Conservation (phyloP, 2,329 filamentous ascomycete species). For the Arthrobotrys iridis region DNA sequence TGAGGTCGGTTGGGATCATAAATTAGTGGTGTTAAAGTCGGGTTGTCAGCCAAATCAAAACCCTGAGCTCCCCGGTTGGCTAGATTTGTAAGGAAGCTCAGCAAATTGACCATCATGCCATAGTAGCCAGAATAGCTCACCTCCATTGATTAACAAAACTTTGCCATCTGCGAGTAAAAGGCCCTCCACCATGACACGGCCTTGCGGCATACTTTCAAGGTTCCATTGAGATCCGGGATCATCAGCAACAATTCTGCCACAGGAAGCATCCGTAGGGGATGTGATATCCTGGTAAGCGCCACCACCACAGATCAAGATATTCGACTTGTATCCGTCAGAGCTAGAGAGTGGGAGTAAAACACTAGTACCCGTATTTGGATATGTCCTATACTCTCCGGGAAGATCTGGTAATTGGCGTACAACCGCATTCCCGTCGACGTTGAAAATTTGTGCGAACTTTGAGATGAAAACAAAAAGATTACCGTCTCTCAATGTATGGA, state of each 20-base stretch:
- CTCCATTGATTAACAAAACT: conserved; percentile 70
- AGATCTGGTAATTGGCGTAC: conserved; percentile 66
- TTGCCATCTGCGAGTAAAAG: conserved; percentile 71
- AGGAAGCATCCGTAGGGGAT: conserved; percentile 70
- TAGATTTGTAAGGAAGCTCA: conserved; percentile 2
- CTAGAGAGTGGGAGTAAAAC: conserved; percentile 68
- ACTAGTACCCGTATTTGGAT: conserved; percentile 71
- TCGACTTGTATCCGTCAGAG: conserved; percentile 66
- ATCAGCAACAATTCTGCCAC: conserved; percentile 68
- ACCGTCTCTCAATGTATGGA: conserved; percentile 69
- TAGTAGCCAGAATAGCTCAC: conserved; percentile 7
- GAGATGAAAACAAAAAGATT: conserved; percentile 69
- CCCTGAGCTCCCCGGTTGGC: conserved; percentile 69
- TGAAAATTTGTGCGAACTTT: conserved; percentile 69
- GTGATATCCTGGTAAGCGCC: conserved; percentile 70
- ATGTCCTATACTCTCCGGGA: conserved; percentile 69
- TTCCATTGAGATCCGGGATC: conserved; percentile 66
- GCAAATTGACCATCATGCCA: background rate
- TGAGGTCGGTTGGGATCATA: conserved; percentile 68
- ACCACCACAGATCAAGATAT: conserved; percentile 70
- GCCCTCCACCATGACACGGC: conserved; percentile 70
- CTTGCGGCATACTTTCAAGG: conserved; percentile 70
- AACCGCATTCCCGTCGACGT: conserved; percentile 64
- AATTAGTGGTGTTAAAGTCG: conserved; percentile 68
- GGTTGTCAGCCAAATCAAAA: conserved; percentile 68